These are phyloP conservation scores for Sambucus nigra DNA, from an alignment of 129 eudicot species.

Conservation along the genomic window DNA sequence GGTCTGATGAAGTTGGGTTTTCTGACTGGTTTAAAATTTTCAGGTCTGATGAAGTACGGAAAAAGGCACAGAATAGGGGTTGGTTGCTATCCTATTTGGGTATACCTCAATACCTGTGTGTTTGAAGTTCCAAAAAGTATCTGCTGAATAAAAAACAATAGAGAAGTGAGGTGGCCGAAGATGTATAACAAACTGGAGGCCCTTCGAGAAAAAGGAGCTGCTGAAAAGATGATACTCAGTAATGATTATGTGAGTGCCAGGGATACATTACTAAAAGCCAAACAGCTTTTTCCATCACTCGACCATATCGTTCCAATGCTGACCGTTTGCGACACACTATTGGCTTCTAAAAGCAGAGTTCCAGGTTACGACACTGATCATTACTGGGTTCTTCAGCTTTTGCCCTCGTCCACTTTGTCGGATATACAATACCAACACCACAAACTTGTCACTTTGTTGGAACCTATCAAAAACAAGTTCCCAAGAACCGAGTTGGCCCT, in stretches of 20 bases:
- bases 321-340: slow-evolving; percentile 42
- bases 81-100: slow-evolving; percentile 4
- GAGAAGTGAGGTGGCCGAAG: slow-evolving; percentile 20
- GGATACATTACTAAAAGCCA: slow-evolving; percentile 37
- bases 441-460: slow-evolving; percentile 32
- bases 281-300: slow-evolving; percentile 39
- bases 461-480: slow-evolving; percentile 48
- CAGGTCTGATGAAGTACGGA: not conserved
- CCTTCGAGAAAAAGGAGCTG: slow-evolving; percentile 43
- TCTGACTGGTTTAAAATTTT: not conserved
- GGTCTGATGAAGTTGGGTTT: too few relatives aligned
- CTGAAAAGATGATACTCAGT: slow-evolving; percentile 34
- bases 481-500: slow-evolving; percentile 50
- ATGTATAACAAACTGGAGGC: slow-evolving; percentile 44
- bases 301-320: slow-evolving; percentile 46
- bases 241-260: slow-evolving; percentile 45
- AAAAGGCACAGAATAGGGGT: slow-evolving; percentile 5
- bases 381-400: slow-evolving; percentile 57
- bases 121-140: slow-evolving; percentile 9
- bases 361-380: slow-evolving; percentile 45
- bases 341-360: slow-evolving; percentile 30
- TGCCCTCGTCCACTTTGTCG: slow-evolving; percentile 32
- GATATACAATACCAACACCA: slow-evolving; percentile 35
- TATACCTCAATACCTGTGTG: slow-evolving; percentile 9
- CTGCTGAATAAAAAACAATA: slow-evolving; percentile 4